A percentile compares a stretch with the other conserved stretches of the same genome.
phyloP scores from a whole-genome alignment of 257 asterid genomes.

The Euphrasia confusa region DNA sequence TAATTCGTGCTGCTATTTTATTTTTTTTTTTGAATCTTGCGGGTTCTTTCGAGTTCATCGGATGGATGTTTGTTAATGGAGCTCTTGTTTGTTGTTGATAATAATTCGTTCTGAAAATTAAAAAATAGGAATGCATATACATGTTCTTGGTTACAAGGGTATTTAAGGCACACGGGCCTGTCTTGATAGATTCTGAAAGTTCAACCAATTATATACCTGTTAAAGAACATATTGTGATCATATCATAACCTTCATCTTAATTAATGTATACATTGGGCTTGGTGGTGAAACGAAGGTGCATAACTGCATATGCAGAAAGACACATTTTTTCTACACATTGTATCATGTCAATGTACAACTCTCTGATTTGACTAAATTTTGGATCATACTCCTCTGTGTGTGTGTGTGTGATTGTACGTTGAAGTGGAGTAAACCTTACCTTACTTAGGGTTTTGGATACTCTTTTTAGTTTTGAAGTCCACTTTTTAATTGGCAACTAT shows the following conservation, averaged over 20 bases:
- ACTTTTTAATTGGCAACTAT: neutral
- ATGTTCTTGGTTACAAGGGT: neutral
- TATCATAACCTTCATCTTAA: neutral
- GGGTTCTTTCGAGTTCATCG: neutral
- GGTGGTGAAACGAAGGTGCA: neutral
- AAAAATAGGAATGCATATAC: neutral
- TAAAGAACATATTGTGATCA: neutral
- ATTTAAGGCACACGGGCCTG: conserved; percentile 6
- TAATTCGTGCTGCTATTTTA: conserved; percentile 20
- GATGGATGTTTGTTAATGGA: conserved; percentile 15
- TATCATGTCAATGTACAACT: too few species aligned
- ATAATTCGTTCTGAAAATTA: too few species aligned
- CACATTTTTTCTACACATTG: too few species aligned
- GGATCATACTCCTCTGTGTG: too few species aligned
- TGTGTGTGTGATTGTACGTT: too few species aligned
- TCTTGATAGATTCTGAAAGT: conserved; percentile 1
- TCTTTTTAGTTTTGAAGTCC: neutral
- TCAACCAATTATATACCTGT: conserved; percentile 1
- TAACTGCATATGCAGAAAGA: too few species aligned
- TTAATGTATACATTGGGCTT: neutral
- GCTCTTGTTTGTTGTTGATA: conserved; percentile 1
- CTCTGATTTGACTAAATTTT: too few species aligned
- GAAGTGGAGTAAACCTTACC: too few species aligned
- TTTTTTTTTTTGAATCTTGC: neutral
- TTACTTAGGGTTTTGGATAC: too few species aligned